phyloP scores from a whole-genome alignment of 148 eudicot species.

The Diospyros kaki region DNA sequence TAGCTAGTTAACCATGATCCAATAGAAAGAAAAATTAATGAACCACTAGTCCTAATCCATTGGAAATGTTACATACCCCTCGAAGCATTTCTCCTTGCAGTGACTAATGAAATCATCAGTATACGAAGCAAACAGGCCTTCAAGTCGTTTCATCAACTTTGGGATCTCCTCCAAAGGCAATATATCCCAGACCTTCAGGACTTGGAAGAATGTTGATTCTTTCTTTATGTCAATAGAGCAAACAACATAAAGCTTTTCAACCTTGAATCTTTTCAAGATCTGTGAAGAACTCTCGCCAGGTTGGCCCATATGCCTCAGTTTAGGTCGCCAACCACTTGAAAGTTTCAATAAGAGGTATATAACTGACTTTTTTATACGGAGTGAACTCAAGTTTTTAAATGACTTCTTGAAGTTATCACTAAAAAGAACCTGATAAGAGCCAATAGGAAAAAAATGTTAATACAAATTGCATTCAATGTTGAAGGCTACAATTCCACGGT shows the following conservation, averaged over 20 bases:
- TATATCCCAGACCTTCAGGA: conserved; percentile 15
- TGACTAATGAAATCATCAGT: conserved; percentile 37
- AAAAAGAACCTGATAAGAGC: conserved; percentile 36
- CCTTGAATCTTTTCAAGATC: conserved; percentile 35
- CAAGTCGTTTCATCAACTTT: conserved; percentile 26
- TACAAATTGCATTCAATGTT: too few relatives aligned
- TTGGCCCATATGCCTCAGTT: too few relatives aligned
- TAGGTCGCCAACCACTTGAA: conserved; percentile 44
- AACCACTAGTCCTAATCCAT: too few relatives aligned
- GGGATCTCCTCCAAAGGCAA: conserved; percentile 38
- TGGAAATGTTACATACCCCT: too few relatives aligned
- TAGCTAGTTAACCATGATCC: not conserved
- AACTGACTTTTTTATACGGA: conserved; percentile 20
- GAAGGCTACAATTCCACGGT: too few relatives aligned
- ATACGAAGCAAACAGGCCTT: conserved; percentile 20
- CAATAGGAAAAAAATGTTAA: not conserved
- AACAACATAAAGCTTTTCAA: conserved; percentile 1
- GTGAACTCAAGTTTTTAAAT: conserved; percentile 32
- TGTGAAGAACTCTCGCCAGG: conserved; percentile 11
- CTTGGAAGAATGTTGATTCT: conserved; percentile 25
- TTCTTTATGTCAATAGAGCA: too few relatives aligned
- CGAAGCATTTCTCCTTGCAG: conserved; percentile 34
- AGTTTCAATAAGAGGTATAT: conserved; percentile 15
- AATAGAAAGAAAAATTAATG: too few relatives aligned
- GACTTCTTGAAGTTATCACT: conserved; percentile 55